Percentiles rank a stretch among this genome's conserved stretches.
These are phyloP conservation scores for Artomyces pyxidatus DNA, from an alignment of 768 basidiomycete genomes.

Conservation along the genomic window DNA sequence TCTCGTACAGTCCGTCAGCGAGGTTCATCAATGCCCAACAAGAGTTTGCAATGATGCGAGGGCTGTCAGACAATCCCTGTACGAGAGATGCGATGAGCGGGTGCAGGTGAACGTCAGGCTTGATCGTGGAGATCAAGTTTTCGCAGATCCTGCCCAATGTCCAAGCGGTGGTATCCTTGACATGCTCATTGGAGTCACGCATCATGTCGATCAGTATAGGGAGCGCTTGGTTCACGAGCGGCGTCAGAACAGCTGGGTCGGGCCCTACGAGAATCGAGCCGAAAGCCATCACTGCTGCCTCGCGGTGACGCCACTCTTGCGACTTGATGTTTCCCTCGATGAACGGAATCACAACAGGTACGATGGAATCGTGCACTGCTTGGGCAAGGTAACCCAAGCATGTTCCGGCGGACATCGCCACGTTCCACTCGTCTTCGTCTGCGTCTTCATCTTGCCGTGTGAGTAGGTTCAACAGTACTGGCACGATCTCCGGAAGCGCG, in stretches of 20 bases:
- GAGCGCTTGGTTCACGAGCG: conserved; percentile 89
- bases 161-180: conserved; percentile 98
- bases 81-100: conserved; percentile 80
- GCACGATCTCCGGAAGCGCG: conserved; percentile 90
- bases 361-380: conserved; percentile 85
- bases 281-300: conserved; percentile 98
- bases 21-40: conserved; percentile 97
- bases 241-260: conserved; percentile 77
- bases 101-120: conserved; percentile 82
- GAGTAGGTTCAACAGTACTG: conserved; percentile 82
- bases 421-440: conserved; percentile 98
- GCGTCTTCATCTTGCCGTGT: conserved; percentile 95
- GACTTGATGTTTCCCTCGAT: conserved; percentile 94
- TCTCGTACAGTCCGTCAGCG: conserved; percentile 77
- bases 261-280: conserved; percentile 97
- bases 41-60: conserved; percentile 86
- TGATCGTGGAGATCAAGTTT: conserved; percentile 75
- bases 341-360: conserved; percentile 92
- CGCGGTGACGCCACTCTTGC: conserved; percentile 89
- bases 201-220: conserved; percentile 95
- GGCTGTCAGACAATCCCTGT: conserved; percentile 66
- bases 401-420: conserved; percentile 93
- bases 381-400: conserved; percentile 84
- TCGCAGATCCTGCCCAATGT: conserved; percentile 95
- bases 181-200: conserved; percentile 73